Conservation (phyloP, 345 rosid species). For the Rhodamnia argentea region DNA sequence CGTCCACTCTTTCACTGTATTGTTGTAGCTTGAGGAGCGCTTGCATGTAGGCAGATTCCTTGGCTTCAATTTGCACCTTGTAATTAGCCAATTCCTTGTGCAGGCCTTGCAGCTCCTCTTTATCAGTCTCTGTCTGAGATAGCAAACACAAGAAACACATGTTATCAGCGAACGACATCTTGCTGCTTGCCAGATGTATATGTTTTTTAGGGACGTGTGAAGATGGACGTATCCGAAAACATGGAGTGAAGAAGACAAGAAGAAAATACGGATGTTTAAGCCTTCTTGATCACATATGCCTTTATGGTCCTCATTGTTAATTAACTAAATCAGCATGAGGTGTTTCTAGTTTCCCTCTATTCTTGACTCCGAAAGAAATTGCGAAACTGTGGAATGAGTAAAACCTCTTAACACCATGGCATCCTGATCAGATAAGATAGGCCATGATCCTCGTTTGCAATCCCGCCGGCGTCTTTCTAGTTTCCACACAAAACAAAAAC, state of each 20-base stretch:
- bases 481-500: neutral
- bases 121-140: conserved; percentile 5
- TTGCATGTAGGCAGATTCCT: conserved; percentile 28
- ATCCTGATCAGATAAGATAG: neutral
- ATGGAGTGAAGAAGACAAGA: neutral
- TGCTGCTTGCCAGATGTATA: neutral
- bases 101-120: conserved; percentile 16
- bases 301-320: neutral
- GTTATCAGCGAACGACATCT: neutral
- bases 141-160: neutral
- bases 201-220: no score
- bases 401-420: neutral
- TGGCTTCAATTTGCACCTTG: conserved; percentile 40
- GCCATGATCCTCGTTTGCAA: neutral
- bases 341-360: neutral
- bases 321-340: neutral
- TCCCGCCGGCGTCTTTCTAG: neutral
- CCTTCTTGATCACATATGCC: neutral
- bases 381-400: neutral
- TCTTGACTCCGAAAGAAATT: neutral
- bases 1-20: conserved; percentile 18
- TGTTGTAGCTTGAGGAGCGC: conserved; percentile 20
- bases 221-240: neutral
- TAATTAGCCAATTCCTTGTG: conserved; percentile 31
- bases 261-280: neutral